Base-by-base conservation (phyloP, 768 basidiomycete genomes). In the Suillus discolor region DNA sequence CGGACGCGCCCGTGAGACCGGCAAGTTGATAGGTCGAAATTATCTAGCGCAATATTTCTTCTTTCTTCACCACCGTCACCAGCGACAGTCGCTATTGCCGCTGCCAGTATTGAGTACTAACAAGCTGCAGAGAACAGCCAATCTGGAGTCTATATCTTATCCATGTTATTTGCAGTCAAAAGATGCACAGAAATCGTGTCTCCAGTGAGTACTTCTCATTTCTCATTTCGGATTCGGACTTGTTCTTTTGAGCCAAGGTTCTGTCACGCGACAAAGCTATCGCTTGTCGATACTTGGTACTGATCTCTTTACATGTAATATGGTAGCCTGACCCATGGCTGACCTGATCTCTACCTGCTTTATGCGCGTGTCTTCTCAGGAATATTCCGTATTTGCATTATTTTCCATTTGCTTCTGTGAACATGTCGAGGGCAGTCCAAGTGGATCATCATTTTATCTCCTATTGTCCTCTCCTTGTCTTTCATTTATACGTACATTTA, bases 261-360 rank as follows among this genome's bases (percentile, higher is more conserved):
- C 67, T 66, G 73, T 79, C 75, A 75, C 76, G 78, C 76, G 78
- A 78, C 74, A 69, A 67, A 63, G 62, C 70, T 71, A 74, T 77
- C 76, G 74, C 74, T n/a, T 67, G 69, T 60, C 59, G n/a, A 45
- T 60, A 59, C 64, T 62, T 63, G 61, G 70, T 73, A 76, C 77
- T 77, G 74, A 77, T 77, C 65, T 72, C 69, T 72, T 71, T 78
- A 77, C 77, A 74, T 77, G 76, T 78, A 77, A 77, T 77, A 77
- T 69, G 72, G 77, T 76, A 65, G 61, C 70, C 61, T 67, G 6
- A 62, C 34, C 66, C 68, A 67, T 67, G 62, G 1, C 64, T 62
- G 62, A 45, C 61, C 62, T 62, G 62, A 60, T 62, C 47, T 20
- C 62, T 65, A 65, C 68, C 62, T 64, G 57, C 51, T 69, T 60